phyloP scores from a whole-genome alignment of 202 grass and related monocot species.

The Carex arenaria region DNA sequence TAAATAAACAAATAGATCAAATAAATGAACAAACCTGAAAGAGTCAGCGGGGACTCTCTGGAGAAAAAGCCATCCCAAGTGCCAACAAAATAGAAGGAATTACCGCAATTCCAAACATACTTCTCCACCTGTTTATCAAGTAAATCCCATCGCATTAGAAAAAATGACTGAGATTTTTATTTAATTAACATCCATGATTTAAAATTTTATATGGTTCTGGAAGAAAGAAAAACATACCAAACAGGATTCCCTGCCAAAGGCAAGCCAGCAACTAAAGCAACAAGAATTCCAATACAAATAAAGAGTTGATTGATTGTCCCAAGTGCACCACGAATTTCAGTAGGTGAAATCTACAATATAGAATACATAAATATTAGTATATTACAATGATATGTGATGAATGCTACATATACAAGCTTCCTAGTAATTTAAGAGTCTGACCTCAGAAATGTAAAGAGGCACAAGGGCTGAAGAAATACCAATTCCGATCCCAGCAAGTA shows the following conservation, averaged over 20 bases:
- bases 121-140: constrained; percentile 77
- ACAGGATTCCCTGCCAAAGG: constrained; percentile 82
- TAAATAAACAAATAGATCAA: neutral
- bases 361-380: neutral
- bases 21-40: constrained; percentile 65
- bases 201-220: neutral
- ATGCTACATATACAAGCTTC: neutral
- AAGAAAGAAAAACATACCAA: constrained; percentile 48
- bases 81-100: constrained; percentile 83
- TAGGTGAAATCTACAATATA: constrained; percentile 78
- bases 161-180: neutral
- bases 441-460: constrained; percentile 99
- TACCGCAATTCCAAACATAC: constrained; percentile 80
- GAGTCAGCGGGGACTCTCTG: constrained; percentile 94
- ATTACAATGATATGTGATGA: neutral
- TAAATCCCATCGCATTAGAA: constrained; percentile 10
- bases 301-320: constrained; percentile 95
- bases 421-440: constrained; percentile 27
- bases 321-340: constrained; percentile 98
- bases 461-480: constrained; percentile 96
- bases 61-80: constrained; percentile 83
- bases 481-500: constrained; percentile 94
- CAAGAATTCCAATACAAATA: constrained; percentile 95
- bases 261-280: constrained; percentile 87
- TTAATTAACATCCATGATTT: neutral